A percentile compares a stretch with the other conserved stretches of the same genome.
phyloP scores from a whole-genome alignment of 2,329 filamentous ascomycete genomes.

The Colletotrichum paranaense region DNA sequence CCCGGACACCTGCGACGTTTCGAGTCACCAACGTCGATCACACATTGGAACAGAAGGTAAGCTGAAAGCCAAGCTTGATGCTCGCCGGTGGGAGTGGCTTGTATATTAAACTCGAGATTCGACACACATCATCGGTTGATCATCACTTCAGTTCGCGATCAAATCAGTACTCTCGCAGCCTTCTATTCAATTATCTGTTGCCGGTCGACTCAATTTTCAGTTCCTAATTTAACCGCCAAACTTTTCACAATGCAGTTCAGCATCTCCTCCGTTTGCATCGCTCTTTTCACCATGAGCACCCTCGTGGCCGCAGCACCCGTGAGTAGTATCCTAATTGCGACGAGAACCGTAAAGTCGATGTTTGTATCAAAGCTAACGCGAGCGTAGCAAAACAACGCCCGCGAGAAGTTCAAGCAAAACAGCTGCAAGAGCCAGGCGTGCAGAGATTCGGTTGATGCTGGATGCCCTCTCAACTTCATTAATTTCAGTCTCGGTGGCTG shows the following conservation, averaged over 20 bases:
- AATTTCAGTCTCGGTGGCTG: constrained; percentile 21
- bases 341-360: too few species aligned
- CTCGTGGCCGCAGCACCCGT: not conserved
- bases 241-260: constrained; percentile 6
- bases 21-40: not conserved
- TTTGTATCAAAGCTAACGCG: not conserved
- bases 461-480: constrained; percentile 8
- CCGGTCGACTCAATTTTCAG: not conserved
- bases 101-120: not conserved
- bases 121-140: not conserved
- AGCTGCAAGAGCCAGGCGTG: constrained; percentile 25
- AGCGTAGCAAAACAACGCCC: constrained; percentile 4
- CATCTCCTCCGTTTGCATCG: not conserved
- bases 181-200: not conserved
- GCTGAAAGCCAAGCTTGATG: not conserved
- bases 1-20: not conserved
- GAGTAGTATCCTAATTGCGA: not conserved
- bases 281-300: not conserved
- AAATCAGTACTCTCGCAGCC: not conserved
- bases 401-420: constrained; percentile 15
- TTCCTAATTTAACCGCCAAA: not conserved
- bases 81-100: not conserved
- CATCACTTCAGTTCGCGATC: not conserved
- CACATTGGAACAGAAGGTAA: not conserved
- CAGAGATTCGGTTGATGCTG: constrained; percentile 8